Conservation (phyloP, 208 protist genomes). For the Angomonas desouzai region DNA sequence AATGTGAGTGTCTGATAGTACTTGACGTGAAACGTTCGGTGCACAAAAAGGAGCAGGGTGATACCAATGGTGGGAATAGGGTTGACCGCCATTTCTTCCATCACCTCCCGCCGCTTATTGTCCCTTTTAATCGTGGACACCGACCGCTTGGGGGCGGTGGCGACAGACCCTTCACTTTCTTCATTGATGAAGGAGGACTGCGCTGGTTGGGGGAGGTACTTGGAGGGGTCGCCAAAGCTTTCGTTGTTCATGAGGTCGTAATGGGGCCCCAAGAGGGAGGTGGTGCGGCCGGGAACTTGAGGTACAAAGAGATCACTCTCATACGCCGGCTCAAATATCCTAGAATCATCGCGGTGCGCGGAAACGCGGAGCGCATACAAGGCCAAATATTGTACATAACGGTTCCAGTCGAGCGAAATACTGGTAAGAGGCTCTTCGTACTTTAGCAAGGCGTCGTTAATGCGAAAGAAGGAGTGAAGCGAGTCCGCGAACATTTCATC, state of each 20-base stretch:
- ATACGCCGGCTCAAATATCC: slow-evolving; percentile 35
- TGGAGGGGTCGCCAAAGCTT: slow-evolving; percentile 25
- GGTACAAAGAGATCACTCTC: slow-evolving; percentile 38
- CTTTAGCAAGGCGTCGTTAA: slow-evolving; percentile 42
- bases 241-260: slow-evolving; percentile 50
- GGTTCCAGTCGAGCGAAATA: slow-evolving; percentile 51
- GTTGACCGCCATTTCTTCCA: slow-evolving; percentile 24
- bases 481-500: slow-evolving; percentile 29
- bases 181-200: not conserved
- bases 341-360: slow-evolving; percentile 25
- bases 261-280: slow-evolving; percentile 51
- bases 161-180: not conserved
- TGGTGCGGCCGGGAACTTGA: slow-evolving; percentile 15
- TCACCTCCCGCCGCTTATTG: slow-evolving; percentile 21
- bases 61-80: slow-evolving; percentile 80
- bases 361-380: slow-evolving; percentile 63
- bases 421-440: slow-evolving; percentile 29
- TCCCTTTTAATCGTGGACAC: slow-evolving; percentile 20
- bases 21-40: slow-evolving; percentile 75
- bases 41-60: slow-evolving; percentile 62
- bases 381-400: slow-evolving; percentile 83
- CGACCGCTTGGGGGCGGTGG: slow-evolving; percentile 12
- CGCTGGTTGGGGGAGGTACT: slow-evolving; percentile 41
- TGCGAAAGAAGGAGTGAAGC: slow-evolving; percentile 47
- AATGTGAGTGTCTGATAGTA: slow-evolving; percentile 73